Percentiles rank a stretch among this genome's conserved stretches.
phyloP scores from a whole-genome alignment of 768 basidiomycete genomes.

The Leucocoprinus birnbaumii region DNA sequence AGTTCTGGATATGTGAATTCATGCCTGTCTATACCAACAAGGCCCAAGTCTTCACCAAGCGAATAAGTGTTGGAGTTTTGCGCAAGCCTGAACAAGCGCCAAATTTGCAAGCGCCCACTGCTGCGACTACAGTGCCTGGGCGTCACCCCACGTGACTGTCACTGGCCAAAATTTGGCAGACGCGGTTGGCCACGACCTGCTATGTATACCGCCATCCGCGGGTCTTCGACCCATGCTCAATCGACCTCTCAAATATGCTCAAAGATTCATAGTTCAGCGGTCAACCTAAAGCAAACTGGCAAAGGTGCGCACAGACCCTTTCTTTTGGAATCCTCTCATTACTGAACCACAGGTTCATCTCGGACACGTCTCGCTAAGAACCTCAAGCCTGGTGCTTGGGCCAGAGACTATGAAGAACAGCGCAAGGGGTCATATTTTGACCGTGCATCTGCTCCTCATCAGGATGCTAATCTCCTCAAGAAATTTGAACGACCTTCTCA shows the following conservation, averaged over 20 bases:
- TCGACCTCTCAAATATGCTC: background rate
- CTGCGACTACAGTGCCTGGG: too few species aligned
- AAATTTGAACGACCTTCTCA: background rate
- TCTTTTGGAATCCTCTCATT: background rate
- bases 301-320: background rate
- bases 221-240: background rate
- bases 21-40: too few species aligned
- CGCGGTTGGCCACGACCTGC: too few species aligned
- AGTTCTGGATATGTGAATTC: too few species aligned
- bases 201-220: slow-evolving; percentile 1
- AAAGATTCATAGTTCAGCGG: background rate
- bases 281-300: background rate
- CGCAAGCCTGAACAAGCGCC: too few species aligned
- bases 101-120: too few species aligned
- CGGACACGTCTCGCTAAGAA: slow-evolving; percentile 10
- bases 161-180: too few species aligned
- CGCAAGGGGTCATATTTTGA: background rate
- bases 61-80: too few species aligned
- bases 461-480: background rate
- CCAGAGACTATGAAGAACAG: slow-evolving; percentile 8
- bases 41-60: too few species aligned
- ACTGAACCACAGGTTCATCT: slow-evolving; percentile 4
- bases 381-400: slow-evolving; percentile 2
- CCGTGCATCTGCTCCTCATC: slow-evolving; percentile 6
- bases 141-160: too few species aligned